Evolutionary conservation across 257 asterid species (phyloP), one percentile per base, ranked within the genome.

Genomic region (Echites panduratus): DNA sequence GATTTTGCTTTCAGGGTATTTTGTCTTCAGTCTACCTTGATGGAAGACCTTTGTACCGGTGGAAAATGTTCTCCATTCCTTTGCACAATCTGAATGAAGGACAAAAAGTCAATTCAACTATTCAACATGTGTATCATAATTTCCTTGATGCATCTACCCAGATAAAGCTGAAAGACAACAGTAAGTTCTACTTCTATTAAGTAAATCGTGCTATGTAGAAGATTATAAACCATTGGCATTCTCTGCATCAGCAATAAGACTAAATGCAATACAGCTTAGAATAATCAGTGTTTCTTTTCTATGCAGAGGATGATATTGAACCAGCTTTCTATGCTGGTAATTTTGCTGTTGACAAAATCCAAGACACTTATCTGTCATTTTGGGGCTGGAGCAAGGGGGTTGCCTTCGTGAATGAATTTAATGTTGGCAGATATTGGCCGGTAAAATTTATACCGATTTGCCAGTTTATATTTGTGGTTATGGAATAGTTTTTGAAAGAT

Each of bases 361-460:
- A 81, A 47, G 99, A 94, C 82, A 91, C 99, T 10, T 94, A 82
- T 76, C 64, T 94, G 54, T 94, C 99, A 11, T 86, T 94, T 73
- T 77, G 76, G 73, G 97, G 93, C 76, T 94, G 99, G 99, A 84
- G 93, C 43, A 94, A 91, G 81, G 99, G 99, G 72, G 73, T 91
- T 77, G 93, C 91, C 22, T 88, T 89, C 73, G 84, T 94, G 43
- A 94, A 94, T 65, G 90, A 78, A 11, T 81, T 84, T 64, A 91
- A 88, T 73, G 65, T 94, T 16, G 99, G 99, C 41, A 87, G 99
- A 41, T 94, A 80, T 78, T 94, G 99, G 99, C 97, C 96, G 89
- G 97, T 94, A 94, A 48, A 29, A 53, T 19, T 38, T 41, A 1
- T 40, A 7, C 48, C 62, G 24, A 0, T 8, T 20, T 74, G 61